Base-by-base conservation (phyloP, 208 protist species). In the Leptomonas pyrrhocoris region DNA sequence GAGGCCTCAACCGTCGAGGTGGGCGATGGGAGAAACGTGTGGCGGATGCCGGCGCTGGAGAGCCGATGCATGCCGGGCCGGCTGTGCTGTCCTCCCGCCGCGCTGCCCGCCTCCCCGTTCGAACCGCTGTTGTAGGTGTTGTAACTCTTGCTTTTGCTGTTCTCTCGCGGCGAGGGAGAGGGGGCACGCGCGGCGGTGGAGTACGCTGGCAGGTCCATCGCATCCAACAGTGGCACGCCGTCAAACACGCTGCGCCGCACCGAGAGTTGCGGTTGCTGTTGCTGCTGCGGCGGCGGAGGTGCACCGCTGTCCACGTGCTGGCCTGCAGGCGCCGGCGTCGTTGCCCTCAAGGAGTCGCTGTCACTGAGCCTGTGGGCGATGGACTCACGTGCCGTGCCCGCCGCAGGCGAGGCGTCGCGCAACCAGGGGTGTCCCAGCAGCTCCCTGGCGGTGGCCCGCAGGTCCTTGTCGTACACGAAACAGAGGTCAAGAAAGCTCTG, bases 381-480 rank as follows among this genome's bases (percentile, higher is more conserved):
- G 38, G 0, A 23, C 38, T 16, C 23, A 28, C 18, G n/a, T 38
- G 36, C 27, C 1, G 38, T 27, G 4, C 23, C 46, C 0, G 45
- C 3, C 48, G 54, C 31, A 0, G 43, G 16, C 58, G 31, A 19
- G 15, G 50, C 42, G 16, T n/a, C 59, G 15, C 48, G 64, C 51
- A 95, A 73, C 88, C 90, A 95, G 15, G 77, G 66, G 68, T 95
- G 90, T 2, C 65, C 49, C 30, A 93, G 79, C 58, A 95, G 64
- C 76, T 92, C 84, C 43, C 58, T 28, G 13, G 85, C 87, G 21
- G 68, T 86, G 16, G 90, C 87, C 19, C 87, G 85, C 56, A 89
- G 68, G 18, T 75, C 64, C 30, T 77, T 71, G 66, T 95, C 87
- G 54, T 86, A 86, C 50, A 92, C 80, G 53, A 93, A 87, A 68